A percentile compares a stretch with the other conserved stretches of the same genome.
These are phyloP conservation scores for Boletus reticulatus DNA, from an alignment of 768 basidiomycete species.

Conservation along the genomic window DNA sequence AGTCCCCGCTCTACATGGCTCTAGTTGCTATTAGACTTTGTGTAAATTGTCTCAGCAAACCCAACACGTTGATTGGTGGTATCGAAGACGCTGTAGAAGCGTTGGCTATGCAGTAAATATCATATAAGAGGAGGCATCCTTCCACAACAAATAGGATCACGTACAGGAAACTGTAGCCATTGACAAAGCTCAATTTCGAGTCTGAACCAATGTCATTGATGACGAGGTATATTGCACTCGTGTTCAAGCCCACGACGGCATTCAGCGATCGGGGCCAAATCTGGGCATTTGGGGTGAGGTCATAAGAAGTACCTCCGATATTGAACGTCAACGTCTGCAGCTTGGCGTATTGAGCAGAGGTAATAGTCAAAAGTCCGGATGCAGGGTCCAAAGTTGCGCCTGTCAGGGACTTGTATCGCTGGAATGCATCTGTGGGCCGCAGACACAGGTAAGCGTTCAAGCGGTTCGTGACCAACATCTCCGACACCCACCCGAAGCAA, in stretches of 20 bases:
- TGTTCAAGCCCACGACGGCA: neutral
- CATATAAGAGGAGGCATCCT: too few species aligned
- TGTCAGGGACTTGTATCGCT: too few species aligned
- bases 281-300: neutral
- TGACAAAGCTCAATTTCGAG: neutral
- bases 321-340: neutral
- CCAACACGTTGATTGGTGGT: slow-evolving; percentile 29
- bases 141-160: neutral
- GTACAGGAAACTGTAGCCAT: neutral
- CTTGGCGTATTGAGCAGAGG: neutral
- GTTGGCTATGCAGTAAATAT: too few species aligned
- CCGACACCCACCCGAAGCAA: too few species aligned
- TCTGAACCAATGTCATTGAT: neutral
- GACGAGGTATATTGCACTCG: neutral
- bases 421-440: too few species aligned
- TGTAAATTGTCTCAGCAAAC: slow-evolving; percentile 37
- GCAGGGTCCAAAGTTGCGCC: neutral
- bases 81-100: too few species aligned
- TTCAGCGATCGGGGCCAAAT: neutral
- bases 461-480: too few species aligned
- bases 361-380: neutral
- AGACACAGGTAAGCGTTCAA: too few species aligned
- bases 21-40: neutral
- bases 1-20: too few species aligned
- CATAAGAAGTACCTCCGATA: neutral